Evolutionary conservation across 2,329 filamentous ascomycete species (phyloP).

Genomic region (Stenocarpella maydis): DNA sequence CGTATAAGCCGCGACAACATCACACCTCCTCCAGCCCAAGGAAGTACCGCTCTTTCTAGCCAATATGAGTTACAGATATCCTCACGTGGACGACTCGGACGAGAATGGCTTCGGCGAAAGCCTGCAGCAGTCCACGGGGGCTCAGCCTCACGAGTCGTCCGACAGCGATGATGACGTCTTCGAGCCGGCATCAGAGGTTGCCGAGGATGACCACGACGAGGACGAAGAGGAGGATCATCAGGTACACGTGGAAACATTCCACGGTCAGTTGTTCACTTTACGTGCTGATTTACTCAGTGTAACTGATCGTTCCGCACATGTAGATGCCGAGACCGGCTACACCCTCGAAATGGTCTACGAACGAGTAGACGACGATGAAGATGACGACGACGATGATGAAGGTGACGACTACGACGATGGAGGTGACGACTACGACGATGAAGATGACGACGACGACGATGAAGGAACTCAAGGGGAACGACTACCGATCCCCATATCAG

Average conservation of each 20-base stretch:
- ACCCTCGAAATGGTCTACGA: slow-evolving; percentile 35
- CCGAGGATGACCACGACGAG: slow-evolving; percentile 33
- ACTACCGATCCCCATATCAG: neutral
- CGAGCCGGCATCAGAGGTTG: slow-evolving; percentile 30
- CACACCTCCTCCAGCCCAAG: neutral
- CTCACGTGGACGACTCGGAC: slow-evolving; percentile 34
- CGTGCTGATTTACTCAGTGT: neutral
- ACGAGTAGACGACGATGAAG: slow-evolving; percentile 36
- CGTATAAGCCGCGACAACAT: slow-evolving; percentile 26
- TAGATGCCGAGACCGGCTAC: slow-evolving; percentile 34
- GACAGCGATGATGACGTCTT: slow-evolving; percentile 32
- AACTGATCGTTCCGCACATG: neutral
- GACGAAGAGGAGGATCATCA: slow-evolving; percentile 43
- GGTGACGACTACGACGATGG: slow-evolving; percentile 8
- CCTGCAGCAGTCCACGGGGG: slow-evolving; percentile 25
- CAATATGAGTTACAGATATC: slow-evolving; percentile 34
- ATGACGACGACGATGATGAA: slow-evolving; percentile 36
- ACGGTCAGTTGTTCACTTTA: slow-evolving; percentile 23
- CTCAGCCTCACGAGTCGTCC: slow-evolving; percentile 8
- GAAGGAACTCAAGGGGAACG: slow-evolving; percentile 22
- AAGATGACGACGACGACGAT: slow-evolving; percentile 34
- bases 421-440: slow-evolving; percentile 36
- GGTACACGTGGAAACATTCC: slow-evolving; percentile 16
- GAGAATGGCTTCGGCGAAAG: slow-evolving; percentile 34
- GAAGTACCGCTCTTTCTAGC: neutral